These are phyloP conservation scores for Perkinsus chesapeaki DNA, from an alignment of 169 alveolate genomes.

Conservation along the genomic window DNA sequence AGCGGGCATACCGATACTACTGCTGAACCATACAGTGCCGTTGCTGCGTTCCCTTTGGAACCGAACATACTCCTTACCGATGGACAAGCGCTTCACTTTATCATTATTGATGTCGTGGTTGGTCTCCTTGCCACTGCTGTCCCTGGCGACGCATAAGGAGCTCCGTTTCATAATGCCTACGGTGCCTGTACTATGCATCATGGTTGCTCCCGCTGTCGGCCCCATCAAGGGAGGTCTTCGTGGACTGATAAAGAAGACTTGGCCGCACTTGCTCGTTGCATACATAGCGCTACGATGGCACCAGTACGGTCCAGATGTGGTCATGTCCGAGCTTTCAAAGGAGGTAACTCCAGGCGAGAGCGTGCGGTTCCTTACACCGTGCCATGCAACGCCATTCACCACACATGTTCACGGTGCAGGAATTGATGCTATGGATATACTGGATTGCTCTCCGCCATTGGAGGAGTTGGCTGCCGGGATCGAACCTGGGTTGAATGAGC, in stretches of 20 bases:
- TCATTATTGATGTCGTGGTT: not conserved
- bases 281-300: not conserved
- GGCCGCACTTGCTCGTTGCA: not conserved
- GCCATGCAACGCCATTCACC: conserved; percentile 19
- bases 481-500: conserved; percentile 2
- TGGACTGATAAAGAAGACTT: not conserved
- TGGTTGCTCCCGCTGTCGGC: not conserved
- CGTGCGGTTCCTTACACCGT: conserved; percentile 18
- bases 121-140: not conserved
- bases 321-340: not conserved
- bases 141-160: conserved; percentile 16
- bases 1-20: not conserved
- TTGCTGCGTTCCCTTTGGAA: not conserved
- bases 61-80: not conserved
- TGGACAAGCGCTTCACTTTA: not conserved
- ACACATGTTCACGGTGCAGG: conserved; percentile 12
- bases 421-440: not conserved
- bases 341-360: not conserved
- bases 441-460: conserved; percentile 19
- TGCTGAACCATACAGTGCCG: not conserved
- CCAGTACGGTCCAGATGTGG: not conserved
- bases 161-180: conserved; percentile 5
- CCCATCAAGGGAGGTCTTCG: not conserved
- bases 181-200: not conserved
- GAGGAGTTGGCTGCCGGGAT: conserved; percentile 4